phyloP scores from a whole-genome alignment of 768 basidiomycete species.

The Auricularia heimuer region DNA sequence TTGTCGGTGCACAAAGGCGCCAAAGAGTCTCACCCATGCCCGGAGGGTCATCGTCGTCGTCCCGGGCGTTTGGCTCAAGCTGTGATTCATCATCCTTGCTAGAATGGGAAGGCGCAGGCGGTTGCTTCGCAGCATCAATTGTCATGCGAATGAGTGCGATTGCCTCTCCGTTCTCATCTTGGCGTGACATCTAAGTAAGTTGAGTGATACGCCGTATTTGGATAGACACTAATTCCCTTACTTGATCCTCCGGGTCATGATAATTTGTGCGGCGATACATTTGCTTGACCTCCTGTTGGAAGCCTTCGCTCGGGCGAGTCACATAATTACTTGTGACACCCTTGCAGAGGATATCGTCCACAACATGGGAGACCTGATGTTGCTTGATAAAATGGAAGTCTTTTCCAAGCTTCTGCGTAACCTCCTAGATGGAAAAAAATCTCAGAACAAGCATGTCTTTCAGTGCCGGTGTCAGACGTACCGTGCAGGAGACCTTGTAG shows the following conservation, averaged over 20 bases:
- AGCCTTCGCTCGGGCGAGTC: constrained; percentile 22
- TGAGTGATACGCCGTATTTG: not conserved
- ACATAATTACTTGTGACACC: constrained; percentile 21
- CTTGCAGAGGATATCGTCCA: constrained; percentile 17
- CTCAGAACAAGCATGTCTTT: constrained; percentile 1
- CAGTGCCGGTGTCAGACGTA: constrained; percentile 5
- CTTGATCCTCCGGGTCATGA: constrained; percentile 22
- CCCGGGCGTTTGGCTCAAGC: not conserved
- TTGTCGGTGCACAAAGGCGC: too few relatives aligned
- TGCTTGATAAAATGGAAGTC: constrained; percentile 23
- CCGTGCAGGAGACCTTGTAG: not conserved
- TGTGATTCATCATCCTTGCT: not conserved
- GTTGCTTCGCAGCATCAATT: constrained; percentile 13
- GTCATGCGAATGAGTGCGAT: constrained; percentile 21
- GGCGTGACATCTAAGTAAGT: not conserved
- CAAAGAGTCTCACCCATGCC: too few relatives aligned
- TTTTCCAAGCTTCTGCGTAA: constrained; percentile 14
- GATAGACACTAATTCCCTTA: constrained; percentile 6
- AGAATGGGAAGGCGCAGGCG: not conserved
- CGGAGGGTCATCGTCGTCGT: not conserved
- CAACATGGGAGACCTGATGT: constrained; percentile 17
- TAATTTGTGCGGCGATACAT: constrained; percentile 21
- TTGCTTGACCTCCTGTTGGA: constrained; percentile 22
- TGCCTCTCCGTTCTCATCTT: not conserved
- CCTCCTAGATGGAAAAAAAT: constrained; percentile 14